These are phyloP conservation scores for Edaphochlamys debaryana DNA, from an alignment of 139 green algal species.

Conservation along the genomic window DNA sequence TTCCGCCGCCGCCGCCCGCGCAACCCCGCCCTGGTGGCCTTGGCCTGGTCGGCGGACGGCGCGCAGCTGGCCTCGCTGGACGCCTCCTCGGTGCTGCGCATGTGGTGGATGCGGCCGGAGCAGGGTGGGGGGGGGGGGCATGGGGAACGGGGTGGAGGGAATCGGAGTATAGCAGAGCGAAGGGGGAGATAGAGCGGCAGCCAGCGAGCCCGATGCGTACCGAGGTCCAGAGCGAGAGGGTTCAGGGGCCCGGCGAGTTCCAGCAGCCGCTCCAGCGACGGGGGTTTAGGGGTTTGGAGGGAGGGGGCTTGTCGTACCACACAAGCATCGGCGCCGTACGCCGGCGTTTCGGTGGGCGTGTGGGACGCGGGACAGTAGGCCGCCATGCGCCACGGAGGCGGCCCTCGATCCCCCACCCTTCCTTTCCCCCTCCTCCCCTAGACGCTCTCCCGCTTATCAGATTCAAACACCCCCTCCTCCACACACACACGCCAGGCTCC, in stretches of 20 bases:
- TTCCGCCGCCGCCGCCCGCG: conserved; percentile 20
- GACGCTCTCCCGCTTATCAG: not conserved
- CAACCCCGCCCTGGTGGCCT: conserved; percentile 40
- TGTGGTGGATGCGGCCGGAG: conserved; percentile 65
- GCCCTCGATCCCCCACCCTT: not conserved
- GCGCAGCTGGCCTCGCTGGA: conserved; percentile 59
- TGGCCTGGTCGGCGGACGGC: conserved; percentile 58
- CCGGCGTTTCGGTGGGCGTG: no score
- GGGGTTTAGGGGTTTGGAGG: no score
- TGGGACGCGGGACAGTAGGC: no score
- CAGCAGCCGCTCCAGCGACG: no score
- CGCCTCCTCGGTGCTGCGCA: conserved; percentile 27
- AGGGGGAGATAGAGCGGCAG: no score
- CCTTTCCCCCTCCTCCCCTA: not conserved
- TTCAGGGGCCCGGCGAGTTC: no score
- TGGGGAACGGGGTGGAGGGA: not conserved
- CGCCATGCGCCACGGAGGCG: not conserved
- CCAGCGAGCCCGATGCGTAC: no score
- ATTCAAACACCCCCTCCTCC: not conserved
- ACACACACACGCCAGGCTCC: conserved; percentile 42
- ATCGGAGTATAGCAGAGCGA: not conserved
- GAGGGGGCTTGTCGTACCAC: no score
- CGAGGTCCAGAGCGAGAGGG: no score
- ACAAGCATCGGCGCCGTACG: no score
- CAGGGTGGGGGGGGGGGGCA: conserved; percentile 12